phyloP scores from a whole-genome alignment of 164 flowering plant genomes.

The Paratinospora sagittata region DNA sequence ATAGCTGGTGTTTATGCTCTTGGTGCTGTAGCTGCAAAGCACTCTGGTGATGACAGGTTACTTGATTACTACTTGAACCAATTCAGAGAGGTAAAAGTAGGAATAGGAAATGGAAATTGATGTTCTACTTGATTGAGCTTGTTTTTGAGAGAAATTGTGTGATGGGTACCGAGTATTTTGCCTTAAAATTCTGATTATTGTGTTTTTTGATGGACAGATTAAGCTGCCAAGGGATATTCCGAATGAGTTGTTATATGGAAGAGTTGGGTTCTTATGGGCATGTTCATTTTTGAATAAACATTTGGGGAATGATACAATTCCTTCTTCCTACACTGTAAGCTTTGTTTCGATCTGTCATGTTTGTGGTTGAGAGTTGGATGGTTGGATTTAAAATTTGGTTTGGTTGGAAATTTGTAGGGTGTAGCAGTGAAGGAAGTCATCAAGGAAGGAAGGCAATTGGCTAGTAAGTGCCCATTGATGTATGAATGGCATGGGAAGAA shows the following conservation, averaged over 20 bases:
- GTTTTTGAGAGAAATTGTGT: not conserved
- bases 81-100: no score
- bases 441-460: conserved; percentile 36
- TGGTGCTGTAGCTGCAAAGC: no score
- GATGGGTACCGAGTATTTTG: not conserved
- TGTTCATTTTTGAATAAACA: conserved; percentile 47
- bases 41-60: no score
- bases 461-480: conserved; percentile 45
- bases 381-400: not conserved
- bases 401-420: conserved; percentile 24
- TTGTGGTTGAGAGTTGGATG: not conserved
- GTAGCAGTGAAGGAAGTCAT: conserved; percentile 35
- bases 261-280: conserved; percentile 54
- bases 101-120: no score
- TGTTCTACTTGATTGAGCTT: not conserved
- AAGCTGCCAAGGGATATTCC: conserved; percentile 41
- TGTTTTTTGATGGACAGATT: conserved; percentile 28
- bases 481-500: conserved; percentile 59
- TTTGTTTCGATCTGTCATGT: not conserved
- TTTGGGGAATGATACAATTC: conserved; percentile 33
- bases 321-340: conserved; percentile 34
- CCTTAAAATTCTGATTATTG: not conserved
- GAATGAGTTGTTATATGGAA: conserved; percentile 51
- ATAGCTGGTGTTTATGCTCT: no score
- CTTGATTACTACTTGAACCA: no score